phyloP scores from a whole-genome alignment of 306 rosid species.

The Quercus bicolor region DNA sequence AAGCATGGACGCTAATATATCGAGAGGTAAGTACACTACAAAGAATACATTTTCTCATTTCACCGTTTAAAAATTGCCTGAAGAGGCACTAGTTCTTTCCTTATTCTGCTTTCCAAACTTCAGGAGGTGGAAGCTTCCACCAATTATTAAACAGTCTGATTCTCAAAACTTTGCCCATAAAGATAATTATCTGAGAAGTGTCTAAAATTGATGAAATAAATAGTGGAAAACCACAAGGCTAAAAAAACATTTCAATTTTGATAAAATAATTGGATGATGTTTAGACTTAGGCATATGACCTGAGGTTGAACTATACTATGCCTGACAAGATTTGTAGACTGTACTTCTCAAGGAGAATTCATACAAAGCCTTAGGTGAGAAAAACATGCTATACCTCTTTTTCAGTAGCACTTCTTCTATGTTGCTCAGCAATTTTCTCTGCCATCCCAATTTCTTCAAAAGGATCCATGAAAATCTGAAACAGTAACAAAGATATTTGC shows the following conservation, averaged over 20 bases:
- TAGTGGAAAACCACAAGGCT: neutral
- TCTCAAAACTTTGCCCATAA: neutral
- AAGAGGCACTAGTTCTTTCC: neutral
- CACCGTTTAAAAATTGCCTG: neutral
- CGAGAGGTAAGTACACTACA: neutral
- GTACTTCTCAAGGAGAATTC: neutral
- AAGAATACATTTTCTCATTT: neutral
- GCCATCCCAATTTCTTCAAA: conserved; percentile 85
- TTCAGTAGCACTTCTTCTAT: conserved; percentile 70
- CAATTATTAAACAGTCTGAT: neutral
- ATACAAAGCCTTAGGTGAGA: neutral
- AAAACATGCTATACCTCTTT: conserved; percentile 60
- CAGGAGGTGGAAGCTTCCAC: neutral
- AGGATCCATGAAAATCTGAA: conserved; percentile 79
- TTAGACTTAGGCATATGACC: neutral
- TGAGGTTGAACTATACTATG: neutral
- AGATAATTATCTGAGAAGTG: neutral
- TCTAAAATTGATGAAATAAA: neutral
- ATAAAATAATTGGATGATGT: neutral
- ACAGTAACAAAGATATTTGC: conserved; percentile 2
- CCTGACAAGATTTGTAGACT: neutral
- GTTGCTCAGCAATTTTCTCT: conserved; percentile 70
- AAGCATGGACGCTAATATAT: neutral
- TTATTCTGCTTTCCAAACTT: neutral
- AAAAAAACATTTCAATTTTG: neutral